Percentiles rank a stretch among this genome's conserved stretches.
phyloP scores from a whole-genome alignment of 352 stramenopile genomes.

The Detonula confervacea region DNA sequence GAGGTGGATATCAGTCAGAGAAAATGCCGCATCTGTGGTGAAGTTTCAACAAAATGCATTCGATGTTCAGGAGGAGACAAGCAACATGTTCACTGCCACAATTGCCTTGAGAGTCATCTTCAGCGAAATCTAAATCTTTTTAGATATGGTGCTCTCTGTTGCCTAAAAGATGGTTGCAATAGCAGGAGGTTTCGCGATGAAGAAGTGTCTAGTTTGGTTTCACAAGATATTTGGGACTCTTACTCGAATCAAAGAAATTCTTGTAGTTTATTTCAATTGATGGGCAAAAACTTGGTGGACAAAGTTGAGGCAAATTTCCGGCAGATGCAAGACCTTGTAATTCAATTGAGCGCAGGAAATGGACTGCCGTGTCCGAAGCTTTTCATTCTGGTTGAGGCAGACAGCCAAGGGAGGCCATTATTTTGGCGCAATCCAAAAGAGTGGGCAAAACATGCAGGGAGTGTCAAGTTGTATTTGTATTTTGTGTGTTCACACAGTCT shows the following conservation, averaged over 20 bases:
- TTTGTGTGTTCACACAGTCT: slow-evolving; percentile 5
- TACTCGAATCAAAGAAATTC: not conserved
- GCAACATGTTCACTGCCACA: not conserved
- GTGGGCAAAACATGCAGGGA: slow-evolving; percentile 1
- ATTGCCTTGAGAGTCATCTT: not conserved
- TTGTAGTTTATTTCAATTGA: not conserved
- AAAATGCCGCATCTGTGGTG: not conserved
- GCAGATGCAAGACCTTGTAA: slow-evolving; percentile 3
- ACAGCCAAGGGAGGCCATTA: not conserved
- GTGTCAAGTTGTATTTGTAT: slow-evolving; percentile 5
- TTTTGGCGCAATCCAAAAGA: not conserved
- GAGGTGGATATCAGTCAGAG: no score
- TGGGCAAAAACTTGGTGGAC: not conserved
- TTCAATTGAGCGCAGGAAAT: slow-evolving; percentile 7
- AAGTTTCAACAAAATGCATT: not conserved
- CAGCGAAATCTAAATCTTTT: not conserved
- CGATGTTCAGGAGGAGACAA: not conserved
- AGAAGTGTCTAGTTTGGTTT: not conserved
- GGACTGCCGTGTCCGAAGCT: slow-evolving; percentile 1
- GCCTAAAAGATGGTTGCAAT: not conserved
- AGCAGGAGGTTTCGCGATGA: not conserved
- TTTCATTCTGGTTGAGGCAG: not conserved
- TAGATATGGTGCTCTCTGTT: not conserved
- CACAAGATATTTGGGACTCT: not conserved
- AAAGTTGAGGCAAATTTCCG: not conserved